Evolutionary conservation across 768 basidiomycete species (phyloP), one percentile per base, ranked within the genome.

Genomic region (Hemileccinum rubropunctum): DNA sequence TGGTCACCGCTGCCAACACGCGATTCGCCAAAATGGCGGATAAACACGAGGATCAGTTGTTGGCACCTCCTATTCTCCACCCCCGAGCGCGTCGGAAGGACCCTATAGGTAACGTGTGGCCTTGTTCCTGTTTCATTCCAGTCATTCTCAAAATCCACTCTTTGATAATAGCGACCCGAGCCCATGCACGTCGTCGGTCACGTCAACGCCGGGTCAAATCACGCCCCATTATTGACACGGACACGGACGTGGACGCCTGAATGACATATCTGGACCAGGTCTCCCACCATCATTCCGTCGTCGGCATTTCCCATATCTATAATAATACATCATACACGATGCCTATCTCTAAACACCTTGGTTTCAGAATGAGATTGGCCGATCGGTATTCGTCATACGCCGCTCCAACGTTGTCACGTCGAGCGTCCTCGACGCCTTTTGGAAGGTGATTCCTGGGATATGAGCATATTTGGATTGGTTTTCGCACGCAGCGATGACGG

Each of bases 1-100:
- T 20, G 3, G 60, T 50, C 38, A 20, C 50, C 43, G 51, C 56
- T 65, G 56, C 62, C 35, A 55, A 56, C 17, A 39, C 32, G 7
- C 45, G 49, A 53, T 51, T 33, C 42, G 20, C 60, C 14, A 28
- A 6, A 7, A 5, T 51, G 23, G 28, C 28, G 12, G 27, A 37
- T 7, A 13, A 34, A 28, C 43, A 36, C 34, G 60, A 61, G 39
- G 54, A 57, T 52, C 61, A 48, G 14, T 42, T 61, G n/a, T 20
- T 63, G 4, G 51, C 51, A 3, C 45, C 49, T 28, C 58, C 51
- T 48, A 35, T 49, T 2, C 32, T 59, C 35, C 36, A 23, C 36
- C 5, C 47, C 61, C 61, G 49, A 40, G 13, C 42, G 14, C 23
- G n/a, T 47, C 61, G 58, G 58, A 53, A 18, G 20, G 18, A 42